Evolutionary conservation across 2,329 filamentous ascomycete genomes (phyloP).

Genomic region (Endocalyx cinctus): DNA sequence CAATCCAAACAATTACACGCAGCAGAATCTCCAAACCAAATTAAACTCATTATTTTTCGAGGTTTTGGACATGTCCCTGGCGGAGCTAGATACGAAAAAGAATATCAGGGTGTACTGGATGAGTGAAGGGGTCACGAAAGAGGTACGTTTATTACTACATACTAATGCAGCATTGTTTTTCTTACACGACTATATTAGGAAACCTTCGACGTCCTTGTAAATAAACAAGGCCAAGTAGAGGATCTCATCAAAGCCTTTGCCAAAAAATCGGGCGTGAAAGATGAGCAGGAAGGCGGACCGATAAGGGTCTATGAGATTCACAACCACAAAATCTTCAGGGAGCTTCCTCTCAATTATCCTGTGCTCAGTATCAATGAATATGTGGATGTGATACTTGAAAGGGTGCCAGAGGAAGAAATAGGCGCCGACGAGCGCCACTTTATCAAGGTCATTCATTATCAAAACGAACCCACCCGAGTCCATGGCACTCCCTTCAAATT

Average conservation of each 20-base stretch:
- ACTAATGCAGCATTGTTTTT: constrained; percentile 5
- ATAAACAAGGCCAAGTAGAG: constrained; percentile 75
- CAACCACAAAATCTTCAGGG: constrained; percentile 77
- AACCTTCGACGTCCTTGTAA: constrained; percentile 74
- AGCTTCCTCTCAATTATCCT: constrained; percentile 63
- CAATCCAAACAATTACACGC: constrained; percentile 65
- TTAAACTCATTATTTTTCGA: constrained; percentile 85
- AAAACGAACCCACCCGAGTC: constrained; percentile 76
- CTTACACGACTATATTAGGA: constrained; percentile 50
- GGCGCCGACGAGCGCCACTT: constrained; percentile 54
- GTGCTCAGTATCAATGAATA: constrained; percentile 87
- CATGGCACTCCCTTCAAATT: constrained; percentile 94
- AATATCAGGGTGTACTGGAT: constrained; percentile 77
- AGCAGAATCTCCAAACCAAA: constrained; percentile 65
- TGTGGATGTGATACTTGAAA: constrained; percentile 74
- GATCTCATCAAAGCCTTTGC: constrained; percentile 73
- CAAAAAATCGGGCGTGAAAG: constrained; percentile 74
- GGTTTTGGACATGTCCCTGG: constrained; percentile 87
- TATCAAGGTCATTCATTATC: constrained; percentile 86
- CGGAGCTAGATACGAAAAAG: constrained; percentile 92
- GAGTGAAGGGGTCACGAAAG: constrained; percentile 85
- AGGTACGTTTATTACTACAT: constrained; percentile 51
- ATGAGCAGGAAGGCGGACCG: constrained; percentile 63
- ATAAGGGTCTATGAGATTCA: constrained; percentile 82
- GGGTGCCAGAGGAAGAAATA: constrained; percentile 68